Evolutionary conservation across 805 yeast species (phyloP).

Genomic region (Pichia californica): DNA sequence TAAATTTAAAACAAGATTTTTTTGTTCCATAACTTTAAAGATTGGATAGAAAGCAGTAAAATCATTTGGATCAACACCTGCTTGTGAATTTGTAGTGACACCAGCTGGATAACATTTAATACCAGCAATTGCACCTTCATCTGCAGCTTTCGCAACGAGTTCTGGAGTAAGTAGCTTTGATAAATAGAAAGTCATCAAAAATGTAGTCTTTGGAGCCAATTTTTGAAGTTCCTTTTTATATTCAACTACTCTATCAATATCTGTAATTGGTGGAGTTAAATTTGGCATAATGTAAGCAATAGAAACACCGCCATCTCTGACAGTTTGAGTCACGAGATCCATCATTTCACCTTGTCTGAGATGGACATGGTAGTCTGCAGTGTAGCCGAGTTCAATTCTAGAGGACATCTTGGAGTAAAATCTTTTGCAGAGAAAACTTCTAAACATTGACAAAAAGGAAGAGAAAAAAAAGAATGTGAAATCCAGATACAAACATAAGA

Average conservation of each 20-base stretch:
- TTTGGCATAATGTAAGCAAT: constrained; percentile 96
- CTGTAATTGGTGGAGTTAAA: constrained; percentile 84
- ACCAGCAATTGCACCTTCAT: constrained; percentile 64
- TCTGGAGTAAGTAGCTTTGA: constrained; percentile 79
- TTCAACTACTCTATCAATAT: constrained; percentile 60
- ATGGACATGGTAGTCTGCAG: constrained; percentile 95
- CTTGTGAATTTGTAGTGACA: constrained; percentile 92
- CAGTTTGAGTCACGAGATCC: constrained; percentile 85
- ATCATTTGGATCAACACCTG: constrained; percentile 91
- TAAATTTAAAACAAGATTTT: constrained; percentile 71
- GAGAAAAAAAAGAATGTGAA: too few relatives aligned
- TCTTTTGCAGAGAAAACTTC: neutral
- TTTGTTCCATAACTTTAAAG: constrained; percentile 79
- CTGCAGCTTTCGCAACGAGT: constrained; percentile 71
- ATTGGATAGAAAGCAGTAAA: constrained; percentile 84
- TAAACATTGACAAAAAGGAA: neutral
- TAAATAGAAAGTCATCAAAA: constrained; percentile 85
- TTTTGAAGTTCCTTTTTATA: constrained; percentile 60
- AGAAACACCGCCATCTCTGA: constrained; percentile 83
- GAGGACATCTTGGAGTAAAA: constrained; percentile 2
- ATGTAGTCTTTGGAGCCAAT: constrained; percentile 76
- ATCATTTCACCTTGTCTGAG: constrained; percentile 92
- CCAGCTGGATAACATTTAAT: constrained; percentile 98
- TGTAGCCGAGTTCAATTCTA: constrained; percentile 51
- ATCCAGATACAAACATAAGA: too few relatives aligned